phyloP scores from a whole-genome alignment of 441 rosid genomes.

The Daphne laureola region DNA sequence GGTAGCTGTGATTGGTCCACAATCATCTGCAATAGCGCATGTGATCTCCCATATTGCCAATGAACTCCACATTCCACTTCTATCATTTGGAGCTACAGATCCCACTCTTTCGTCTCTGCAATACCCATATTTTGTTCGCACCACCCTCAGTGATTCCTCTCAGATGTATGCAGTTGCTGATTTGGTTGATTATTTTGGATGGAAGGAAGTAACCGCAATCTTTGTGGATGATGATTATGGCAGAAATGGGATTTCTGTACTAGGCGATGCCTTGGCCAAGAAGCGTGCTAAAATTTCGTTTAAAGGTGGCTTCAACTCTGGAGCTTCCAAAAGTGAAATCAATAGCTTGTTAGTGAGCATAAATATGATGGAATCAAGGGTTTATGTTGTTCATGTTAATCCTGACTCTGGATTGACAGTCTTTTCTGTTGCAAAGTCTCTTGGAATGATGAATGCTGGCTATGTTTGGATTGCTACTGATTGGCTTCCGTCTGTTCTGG shows the following conservation, averaged over 20 bases:
- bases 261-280: constrained; percentile 72
- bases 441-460: constrained; percentile 59
- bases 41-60: constrained; percentile 72
- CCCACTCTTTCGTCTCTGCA: constrained; percentile 73
- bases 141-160: constrained; percentile 62
- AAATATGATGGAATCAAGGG: constrained; percentile 73
- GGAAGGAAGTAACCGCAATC: constrained; percentile 80
- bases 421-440: constrained; percentile 59
- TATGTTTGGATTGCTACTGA: constrained; percentile 96
- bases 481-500: constrained; percentile 82
- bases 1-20: constrained; percentile 80
- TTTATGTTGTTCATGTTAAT: constrained; percentile 80
- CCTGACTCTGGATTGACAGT: constrained; percentile 75
- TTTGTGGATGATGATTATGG: constrained; percentile 91
- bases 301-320: constrained; percentile 66
- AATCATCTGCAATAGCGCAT: constrained; percentile 87
- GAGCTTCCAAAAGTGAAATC: constrained; percentile 35
- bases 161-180: constrained; percentile 90
- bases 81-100: constrained; percentile 87
- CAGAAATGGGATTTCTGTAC: constrained; percentile 60
- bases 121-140: constrained; percentile 75
- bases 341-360: constrained; percentile 46
- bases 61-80: constrained; percentile 80
- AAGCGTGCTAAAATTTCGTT: constrained; percentile 66
- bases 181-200: constrained; percentile 41